Conservation (phyloP, 225 moss, liverwort and hornwort species). For the Pleurozium schreberi region DNA sequence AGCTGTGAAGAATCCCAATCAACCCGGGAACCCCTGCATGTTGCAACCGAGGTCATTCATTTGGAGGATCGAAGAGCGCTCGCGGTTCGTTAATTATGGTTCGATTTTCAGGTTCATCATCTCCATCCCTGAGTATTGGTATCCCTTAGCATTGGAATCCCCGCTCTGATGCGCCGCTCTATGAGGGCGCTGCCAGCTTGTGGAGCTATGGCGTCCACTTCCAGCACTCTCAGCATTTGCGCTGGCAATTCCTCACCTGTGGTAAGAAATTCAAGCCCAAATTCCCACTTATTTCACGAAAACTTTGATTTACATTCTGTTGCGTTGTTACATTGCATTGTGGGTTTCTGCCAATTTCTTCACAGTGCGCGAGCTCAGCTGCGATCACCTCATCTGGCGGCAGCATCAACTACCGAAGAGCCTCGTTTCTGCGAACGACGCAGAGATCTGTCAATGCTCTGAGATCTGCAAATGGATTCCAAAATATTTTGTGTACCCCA, state of each 20-base stretch:
- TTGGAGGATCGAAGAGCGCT: no score
- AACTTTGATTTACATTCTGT: no score
- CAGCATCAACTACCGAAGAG: neutral
- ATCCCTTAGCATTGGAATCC: neutral
- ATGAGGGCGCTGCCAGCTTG: conserved; percentile 25
- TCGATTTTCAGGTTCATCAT: neutral
- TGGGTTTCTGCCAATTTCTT: neutral
- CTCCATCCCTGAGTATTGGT: neutral
- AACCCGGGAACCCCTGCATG: no score
- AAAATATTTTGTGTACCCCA: neutral
- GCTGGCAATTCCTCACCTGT: neutral
- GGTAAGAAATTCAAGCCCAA: neutral
- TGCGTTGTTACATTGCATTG: neutral
- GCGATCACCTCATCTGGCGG: conserved; percentile 6
- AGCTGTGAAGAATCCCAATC: no score
- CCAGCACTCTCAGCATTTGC: conserved; percentile 14
- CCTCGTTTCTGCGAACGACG: conserved; percentile 4
- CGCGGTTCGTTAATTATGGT: no score
- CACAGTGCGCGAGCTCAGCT: conserved; percentile 15
- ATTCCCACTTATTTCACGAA: neutral
- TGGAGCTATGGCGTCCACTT: conserved; percentile 33
- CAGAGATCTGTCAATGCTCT: neutral
- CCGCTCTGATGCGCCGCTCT: conserved; percentile 22
- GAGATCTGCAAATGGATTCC: conserved; percentile 3
- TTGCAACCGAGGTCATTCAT: no score